These are phyloP conservation scores for Sporobolomyces roseus DNA, from an alignment of 768 basidiomycete genomes.

Conservation along the genomic window DNA sequence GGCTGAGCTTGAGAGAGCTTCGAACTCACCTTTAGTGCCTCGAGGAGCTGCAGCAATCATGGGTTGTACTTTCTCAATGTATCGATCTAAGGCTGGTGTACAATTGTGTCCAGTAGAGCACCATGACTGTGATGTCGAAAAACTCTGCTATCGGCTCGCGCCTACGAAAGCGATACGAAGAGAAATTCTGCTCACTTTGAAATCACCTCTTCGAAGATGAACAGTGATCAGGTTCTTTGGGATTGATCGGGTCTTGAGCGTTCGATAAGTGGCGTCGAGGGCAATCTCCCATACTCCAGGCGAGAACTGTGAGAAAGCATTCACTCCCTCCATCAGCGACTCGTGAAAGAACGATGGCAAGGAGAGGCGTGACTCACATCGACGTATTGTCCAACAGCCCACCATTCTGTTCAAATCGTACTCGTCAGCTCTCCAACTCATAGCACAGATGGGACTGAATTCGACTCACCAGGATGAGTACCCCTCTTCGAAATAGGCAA, in stretches of 20 bases:
- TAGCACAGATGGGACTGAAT: background rate
- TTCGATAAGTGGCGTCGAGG: background rate
- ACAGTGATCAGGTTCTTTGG: constrained; percentile 33
- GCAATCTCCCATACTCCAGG: constrained; percentile 32
- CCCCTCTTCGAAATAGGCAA: constrained; percentile 18
- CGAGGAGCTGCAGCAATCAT: constrained; percentile 1
- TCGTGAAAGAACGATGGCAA: background rate
- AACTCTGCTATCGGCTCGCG: background rate
- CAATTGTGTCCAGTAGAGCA: constrained; percentile 20
- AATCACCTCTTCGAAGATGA: constrained; percentile 27
- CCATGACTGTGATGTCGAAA: constrained; percentile 21
- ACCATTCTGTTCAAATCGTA: constrained; percentile 14
- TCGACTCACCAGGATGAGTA: constrained; percentile 17
- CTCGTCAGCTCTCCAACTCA: background rate
- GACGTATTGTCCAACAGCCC: constrained; percentile 34
- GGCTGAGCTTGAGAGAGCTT: background rate
- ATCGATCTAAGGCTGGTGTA: constrained; percentile 20
- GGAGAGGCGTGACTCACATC: constrained; percentile 16
- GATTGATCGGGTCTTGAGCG: constrained; percentile 2
- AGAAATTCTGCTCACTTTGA: constrained; percentile 4
- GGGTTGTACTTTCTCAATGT: constrained; percentile 20
- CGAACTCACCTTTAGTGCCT: constrained; percentile 5
- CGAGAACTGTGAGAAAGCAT: constrained; percentile 14
- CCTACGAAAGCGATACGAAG: background rate
- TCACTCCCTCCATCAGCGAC: background rate